phyloP scores from a whole-genome alignment of 2,329 filamentous ascomycete species.

The Tolypocladium sp. region DNA sequence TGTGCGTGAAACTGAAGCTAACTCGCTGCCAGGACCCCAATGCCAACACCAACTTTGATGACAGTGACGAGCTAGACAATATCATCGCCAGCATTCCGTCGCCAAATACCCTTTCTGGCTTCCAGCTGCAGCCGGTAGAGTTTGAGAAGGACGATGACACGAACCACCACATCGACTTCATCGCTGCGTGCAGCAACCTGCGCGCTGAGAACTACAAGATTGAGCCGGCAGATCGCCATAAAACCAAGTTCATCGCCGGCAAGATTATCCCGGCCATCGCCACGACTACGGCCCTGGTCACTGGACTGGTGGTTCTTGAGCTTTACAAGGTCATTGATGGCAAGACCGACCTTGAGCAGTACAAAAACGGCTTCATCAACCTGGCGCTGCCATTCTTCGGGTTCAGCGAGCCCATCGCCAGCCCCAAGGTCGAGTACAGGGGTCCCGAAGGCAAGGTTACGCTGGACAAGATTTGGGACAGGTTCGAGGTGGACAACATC shows the following conservation, averaged over 20 bases:
- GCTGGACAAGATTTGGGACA: constrained; percentile 96
- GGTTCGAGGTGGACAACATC: constrained; percentile 83
- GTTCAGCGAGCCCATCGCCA: constrained; percentile 93
- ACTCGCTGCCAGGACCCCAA: constrained; percentile 61
- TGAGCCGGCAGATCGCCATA: constrained; percentile 81
- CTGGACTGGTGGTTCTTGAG: constrained; percentile 85
- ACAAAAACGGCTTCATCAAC: constrained; percentile 99
- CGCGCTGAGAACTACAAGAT: constrained; percentile 99
- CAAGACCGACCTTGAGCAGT: constrained; percentile 94
- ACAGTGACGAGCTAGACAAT: constrained; percentile 65
- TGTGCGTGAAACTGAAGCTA: not conserved
- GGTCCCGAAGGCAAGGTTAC: constrained; percentile 69
- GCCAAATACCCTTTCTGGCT: constrained; percentile 73
- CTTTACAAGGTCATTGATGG: constrained; percentile 95
- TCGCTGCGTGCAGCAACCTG: constrained; percentile 92
- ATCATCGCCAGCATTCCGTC: constrained; percentile 66
- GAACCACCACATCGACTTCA: constrained; percentile 98
- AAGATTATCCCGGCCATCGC: constrained; percentile 99
- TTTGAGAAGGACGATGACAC: constrained; percentile 99
- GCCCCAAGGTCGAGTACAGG: constrained; percentile 84
- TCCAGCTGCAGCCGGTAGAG: constrained; percentile 84
- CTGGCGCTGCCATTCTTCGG: constrained; percentile 94
- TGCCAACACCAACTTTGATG: constrained; percentile 53
- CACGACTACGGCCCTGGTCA: constrained; percentile 92
- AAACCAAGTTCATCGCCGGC: constrained; percentile 98